Evolutionary conservation across 495 filamentous ascomycete species (phyloP), one percentile per base, ranked within the genome.

Genomic region (Bryoglossum gracile): DNA sequence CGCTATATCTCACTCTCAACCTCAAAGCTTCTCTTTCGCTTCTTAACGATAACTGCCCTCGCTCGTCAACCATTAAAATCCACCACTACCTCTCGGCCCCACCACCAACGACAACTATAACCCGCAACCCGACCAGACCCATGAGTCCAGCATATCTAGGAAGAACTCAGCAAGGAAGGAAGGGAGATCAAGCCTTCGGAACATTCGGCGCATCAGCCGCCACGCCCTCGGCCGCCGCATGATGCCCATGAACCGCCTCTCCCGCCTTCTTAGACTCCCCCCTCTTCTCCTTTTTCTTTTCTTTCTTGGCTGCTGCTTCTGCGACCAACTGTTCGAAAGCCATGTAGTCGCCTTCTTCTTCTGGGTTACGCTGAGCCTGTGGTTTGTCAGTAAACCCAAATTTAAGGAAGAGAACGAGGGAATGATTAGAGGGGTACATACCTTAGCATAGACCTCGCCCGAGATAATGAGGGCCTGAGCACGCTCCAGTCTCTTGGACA

Each of bases 261-360:
- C 34, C 58, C 10, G 46, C 38, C 18, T 70, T 67, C 57, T 70
- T 70, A 22, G 71, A 65, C 54, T 85, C 80, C 58, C 84, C 76
- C 60, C 86, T 82, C 67, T 87, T 85, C 61, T 81, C 77, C 63
- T 89, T 84, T 62, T 82, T 78, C 63, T 89, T 84, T 38, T 87
- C 83, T 66, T 95, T 94, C 78, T 97, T 97, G 43, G 86, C 82
- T 39, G 87, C 87, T 4, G 94, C 91, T 61, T 99, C 92, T 25
- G 92, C 89, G 68, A 99, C 94, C 23, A 99, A 81, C 65, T 96
- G 88, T 65, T 99, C 92, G 59, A 99, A 99, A 16, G 88, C 91
- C 82, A 97, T 94, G 71, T 94, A 96, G 47, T 96, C 91, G 53
- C 91, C 92, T 71, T 97, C 92, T 69, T 99, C 92, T 35, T 97